Evolutionary conservation across 1,139 yeast genomes (phyloP), one percentile per base, ranked within the genome.

Genomic region (Tardiomyces digboiensis): DNA sequence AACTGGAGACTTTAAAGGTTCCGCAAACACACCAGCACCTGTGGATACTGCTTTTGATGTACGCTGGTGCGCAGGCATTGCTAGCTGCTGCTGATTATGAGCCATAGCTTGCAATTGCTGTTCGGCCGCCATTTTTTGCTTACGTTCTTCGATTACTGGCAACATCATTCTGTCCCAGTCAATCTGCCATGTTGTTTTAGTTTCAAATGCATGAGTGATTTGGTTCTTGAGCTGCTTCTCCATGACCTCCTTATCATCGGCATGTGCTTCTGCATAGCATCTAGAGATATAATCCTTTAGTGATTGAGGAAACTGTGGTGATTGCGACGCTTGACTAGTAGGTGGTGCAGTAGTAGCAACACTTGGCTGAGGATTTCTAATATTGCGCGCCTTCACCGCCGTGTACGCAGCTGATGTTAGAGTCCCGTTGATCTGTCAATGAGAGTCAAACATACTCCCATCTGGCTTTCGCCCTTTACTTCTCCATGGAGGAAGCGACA

Each of bases 111-210:
- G n/a, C n/a, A n/a, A n/a, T 16, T 33, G 19, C 37, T 33, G 19
- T 12, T 33, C n/a, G 19, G 4, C 12, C 37, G 4, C 6, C 19
- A n/a, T n/a, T n/a, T n/a, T 19, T n/a, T 33, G 37, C 26, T 40
- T 38, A 39, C 20, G 33, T 42, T 26, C 23, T 23, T 54, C 55
- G 36, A 81, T 56, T 1, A 77, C 58, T 0, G 91, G 89, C 1
- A 83, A 52, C 23, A 64, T 64, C 58, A 78, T 83, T 8, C 49
- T 54, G 8, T 57, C 58, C 94, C 94, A 84, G 53, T 82, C 75
- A 50, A 78, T 80, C 1, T 62, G 55, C 68, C 75, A 71, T 3
- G 82, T 58, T 38, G 68, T 68, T 14, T 68, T 65, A 38, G 66
- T 61, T 3, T 62, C 62, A 39, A 74, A 70, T 0, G 89, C 88